Base-by-base conservation (phyloP, 495 filamentous ascomycete species). In the Trypethelium eluteriae region DNA sequence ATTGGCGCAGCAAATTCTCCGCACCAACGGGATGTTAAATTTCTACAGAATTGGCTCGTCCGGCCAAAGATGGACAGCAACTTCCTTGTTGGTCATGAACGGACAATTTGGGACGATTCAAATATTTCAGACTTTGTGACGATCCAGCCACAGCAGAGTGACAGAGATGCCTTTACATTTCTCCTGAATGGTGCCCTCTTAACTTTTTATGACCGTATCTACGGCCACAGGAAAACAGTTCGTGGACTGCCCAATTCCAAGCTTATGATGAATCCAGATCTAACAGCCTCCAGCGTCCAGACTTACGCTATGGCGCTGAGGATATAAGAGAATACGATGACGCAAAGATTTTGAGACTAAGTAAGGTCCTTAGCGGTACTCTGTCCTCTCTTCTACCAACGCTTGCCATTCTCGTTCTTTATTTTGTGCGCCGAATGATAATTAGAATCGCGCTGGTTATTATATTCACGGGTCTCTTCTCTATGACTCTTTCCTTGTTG, bases 331-430 rank as follows among this genome's bases (percentile, higher is more conserved):
- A 25, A 25, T 44, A 44, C 41, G 41, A 44, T 7, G 7, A 14
- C 7, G 14, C 6, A 44, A 44, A 44, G 41, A 7, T 44, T 44
- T 14, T 7, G 41, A 44, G 41, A 44, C 7, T 44, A 14, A n/a
- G 53, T 18, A 18, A 25, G 7, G n/a, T 7, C n/a, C 7, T 59
- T 59, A 36, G 7, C 10, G 53, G 7, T 25, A n/a, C 53, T 10
- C 18, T 59, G 34, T 25, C 53, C 18, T 7, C 53, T 36, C 7
- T 59, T 7, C 62, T 67, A 4, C 66, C 66, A 10, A 41, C 50
- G 11, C 9, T 62, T 34, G 38, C 66, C 2, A 67, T 67, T 25
- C 25, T 67, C 9, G 59, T 67, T 10, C 62, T 67, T 9, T 67
- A 67, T 32, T 50, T 36, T 4, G 44, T 67, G 4, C 7, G 38